Percentiles rank a stretch among this genome's conserved stretches.
Evolutionary conservation across 2,329 filamentous ascomycete genomes (phyloP).

Genomic region (Lachnellula hyalina): DNA sequence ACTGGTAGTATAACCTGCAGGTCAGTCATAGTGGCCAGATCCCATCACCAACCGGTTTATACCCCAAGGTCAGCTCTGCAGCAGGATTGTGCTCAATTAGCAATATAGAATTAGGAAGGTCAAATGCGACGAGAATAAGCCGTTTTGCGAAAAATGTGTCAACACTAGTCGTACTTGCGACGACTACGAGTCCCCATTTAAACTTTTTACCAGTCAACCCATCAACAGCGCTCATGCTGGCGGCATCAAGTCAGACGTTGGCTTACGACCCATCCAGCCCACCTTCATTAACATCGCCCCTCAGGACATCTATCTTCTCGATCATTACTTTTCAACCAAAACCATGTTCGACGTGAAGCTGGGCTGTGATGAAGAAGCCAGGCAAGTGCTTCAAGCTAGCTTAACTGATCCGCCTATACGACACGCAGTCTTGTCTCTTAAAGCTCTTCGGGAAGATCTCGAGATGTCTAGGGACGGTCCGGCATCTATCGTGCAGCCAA

Average conservation of each 20-base stretch:
- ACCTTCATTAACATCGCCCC: conserved; percentile 21
- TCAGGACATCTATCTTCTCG: conserved; percentile 33
- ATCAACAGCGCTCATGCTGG: conserved; percentile 16
- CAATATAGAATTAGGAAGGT: conserved; percentile 43
- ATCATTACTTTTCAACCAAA: conserved; percentile 39
- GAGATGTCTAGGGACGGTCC: conserved; percentile 30
- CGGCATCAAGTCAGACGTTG: conserved; percentile 19
- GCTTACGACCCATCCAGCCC: conserved; percentile 18
- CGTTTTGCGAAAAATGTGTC: conserved; percentile 28
- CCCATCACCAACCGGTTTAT: conserved; percentile 11
- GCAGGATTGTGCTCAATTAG: conserved; percentile 18
- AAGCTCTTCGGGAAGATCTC: conserved; percentile 36
- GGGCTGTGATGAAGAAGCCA: conserved; percentile 36
- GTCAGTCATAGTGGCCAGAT: conserved; percentile 29
- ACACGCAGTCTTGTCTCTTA: conserved; percentile 38
- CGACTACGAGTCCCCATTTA: conserved; percentile 38
- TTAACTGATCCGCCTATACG: conserved; percentile 33
- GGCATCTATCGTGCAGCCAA: conserved; percentile 27
- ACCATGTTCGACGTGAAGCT: conserved; percentile 37
- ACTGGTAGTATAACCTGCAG: conserved; percentile 41
- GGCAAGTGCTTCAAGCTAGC: conserved; percentile 35
- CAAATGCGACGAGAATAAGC: conserved; percentile 26
- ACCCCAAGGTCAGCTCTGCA: conserved; percentile 11
- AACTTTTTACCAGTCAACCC: conserved; percentile 23
- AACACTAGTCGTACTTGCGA: conserved; percentile 39